Evolutionary conservation across 2,329 filamentous ascomycete genomes (phyloP).

Genomic region (Gaeumannomyces tritici): DNA sequence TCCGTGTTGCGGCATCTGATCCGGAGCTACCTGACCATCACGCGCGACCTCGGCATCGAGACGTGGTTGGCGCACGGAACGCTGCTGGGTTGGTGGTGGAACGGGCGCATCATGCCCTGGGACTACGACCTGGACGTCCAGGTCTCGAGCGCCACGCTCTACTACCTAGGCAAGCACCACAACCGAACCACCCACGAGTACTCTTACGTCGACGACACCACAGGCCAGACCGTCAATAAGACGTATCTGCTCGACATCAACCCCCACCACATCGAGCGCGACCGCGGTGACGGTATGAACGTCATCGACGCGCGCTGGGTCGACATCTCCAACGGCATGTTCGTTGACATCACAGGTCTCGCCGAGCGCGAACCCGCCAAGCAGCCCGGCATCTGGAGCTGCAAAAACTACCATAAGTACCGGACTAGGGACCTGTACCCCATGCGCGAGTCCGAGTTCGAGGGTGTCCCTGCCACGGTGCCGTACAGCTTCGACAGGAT

Average conservation of each 20-base stretch:
- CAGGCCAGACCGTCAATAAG: conserved; percentile 26
- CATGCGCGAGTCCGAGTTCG: conserved; percentile 63
- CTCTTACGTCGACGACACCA: conserved; percentile 30
- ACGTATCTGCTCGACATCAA: conserved; percentile 70
- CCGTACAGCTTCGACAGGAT: conserved; percentile 61
- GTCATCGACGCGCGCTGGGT: conserved; percentile 82
- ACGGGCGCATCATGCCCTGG: conserved; percentile 67
- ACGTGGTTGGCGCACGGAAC: conserved; percentile 86
- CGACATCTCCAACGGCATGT: conserved; percentile 65
- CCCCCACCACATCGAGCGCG: conserved; percentile 53
- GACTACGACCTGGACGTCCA: conserved; percentile 81
- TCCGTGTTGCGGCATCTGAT: conserved; percentile 60
- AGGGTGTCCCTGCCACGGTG: conserved; percentile 60
- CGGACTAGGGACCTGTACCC: conserved; percentile 64
- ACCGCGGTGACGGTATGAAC: conserved; percentile 59
- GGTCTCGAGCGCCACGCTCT: conserved; percentile 57
- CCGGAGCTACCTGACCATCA: conserved; percentile 62
- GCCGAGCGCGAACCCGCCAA: conserved; percentile 52
- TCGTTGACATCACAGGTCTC: conserved; percentile 74
- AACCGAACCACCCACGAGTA: conserved; percentile 62
- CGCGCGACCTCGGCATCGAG: conserved; percentile 55
- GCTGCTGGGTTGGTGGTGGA: conserved; percentile 86
- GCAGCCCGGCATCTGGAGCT: conserved; percentile 60
- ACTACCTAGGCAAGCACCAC: conserved; percentile 52
- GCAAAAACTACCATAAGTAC: conserved; percentile 74